Evolutionary conservation across 163 green algal species (phyloP), one percentile per base, ranked within the genome.

Genomic region (Trebouxia gelatinosa): DNA sequence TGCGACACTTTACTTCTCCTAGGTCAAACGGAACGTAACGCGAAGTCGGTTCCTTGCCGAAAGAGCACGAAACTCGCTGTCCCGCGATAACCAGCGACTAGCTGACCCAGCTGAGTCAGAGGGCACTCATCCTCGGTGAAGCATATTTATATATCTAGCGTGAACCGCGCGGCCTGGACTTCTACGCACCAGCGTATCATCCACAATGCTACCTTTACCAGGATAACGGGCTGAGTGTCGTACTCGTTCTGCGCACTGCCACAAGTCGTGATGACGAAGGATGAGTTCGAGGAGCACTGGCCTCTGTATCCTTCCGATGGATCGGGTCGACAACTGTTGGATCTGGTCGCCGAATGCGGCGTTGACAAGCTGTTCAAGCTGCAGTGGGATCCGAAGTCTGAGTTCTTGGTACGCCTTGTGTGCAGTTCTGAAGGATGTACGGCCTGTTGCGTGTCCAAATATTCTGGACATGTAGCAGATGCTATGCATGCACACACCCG

Each of bases 281-380:
- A 70, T 31, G 31, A 26, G 46, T 70, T 70, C 28, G 62, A 70
- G 62, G 62, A 70, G 35, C 62, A 70, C 34, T 70, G 62, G 62
- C 62, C 62, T 70, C 32, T 21, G 16, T 70, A 70, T 50, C 62
- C 62, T 21, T 70, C 62, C 11, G 34, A 48, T 46, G 62, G 16
- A 16, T 48, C 32, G 62, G 62, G 62, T 4, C 34, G 46, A 21
- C 46, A 70, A 35, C 29, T 79, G 0, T 46, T 79, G 37, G 54
- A 79, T 38, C 32, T 79, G 4, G 21, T 39, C 4, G 74, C 40
- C 17, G 51, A 57, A 34, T 79, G 74, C 35, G 39, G 48, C 37
- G 74, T 66, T 26, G 74, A 79, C 51, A 66, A 79, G 74, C 38
- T 79, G n/a, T 79, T 79, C 16, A 54, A 46, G 19, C 38, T 79